Base-by-base conservation (phyloP, 352 stramenopile species). In the Globisporangium lucens region DNA sequence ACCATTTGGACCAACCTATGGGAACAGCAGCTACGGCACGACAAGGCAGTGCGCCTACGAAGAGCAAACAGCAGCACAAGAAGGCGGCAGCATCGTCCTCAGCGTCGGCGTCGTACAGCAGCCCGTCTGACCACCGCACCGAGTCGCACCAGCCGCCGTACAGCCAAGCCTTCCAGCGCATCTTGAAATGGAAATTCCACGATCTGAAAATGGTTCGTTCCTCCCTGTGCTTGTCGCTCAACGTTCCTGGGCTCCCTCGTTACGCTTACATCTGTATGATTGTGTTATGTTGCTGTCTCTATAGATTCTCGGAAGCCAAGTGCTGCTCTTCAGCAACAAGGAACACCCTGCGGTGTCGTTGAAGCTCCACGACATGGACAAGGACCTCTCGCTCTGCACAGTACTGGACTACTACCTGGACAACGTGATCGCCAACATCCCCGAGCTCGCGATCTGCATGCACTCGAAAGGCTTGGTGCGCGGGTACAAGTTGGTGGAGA, bases 381-480 rank as follows among this genome's bases (percentile, higher is more conserved):
- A 90, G 22, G 85, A 95, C 41, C 61, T 95, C n/a, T 93, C 85
- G 33, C 73, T 94, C 4, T 87, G 76, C 20, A 95, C 84, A 1
- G 83, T 93, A 27, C 76, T 95, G 1, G 88, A 95, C 71, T 95
- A 94, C 65, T 95, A 95, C 52, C 62, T 95, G 36, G 88, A 95
- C 68, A 95, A 95, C 58, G 86, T 95, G 53, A 94, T 95, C 56
- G 85, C 84, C 0, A 95, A 95, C 57, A 93, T 95, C 63, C 88
- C 88, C 0, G 88, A 95, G 63, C 69, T 95, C 15, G 88, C 85
- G 2, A 90, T 95, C 58, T 95, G 88, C 36, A 91, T 95, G 85
- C 88, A 95, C 58, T 94, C 88, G 1, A 91, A 94, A 55, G 88
- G 88, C 0, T 63, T 94, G 10, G 88, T 95, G 9, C 88, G 88